A percentile compares a stretch with the other conserved stretches of the same genome.
These are phyloP conservation scores for Hyaloscypha variabilis DNA, from an alignment of 495 filamentous ascomycete species.

Conservation along the genomic window DNA sequence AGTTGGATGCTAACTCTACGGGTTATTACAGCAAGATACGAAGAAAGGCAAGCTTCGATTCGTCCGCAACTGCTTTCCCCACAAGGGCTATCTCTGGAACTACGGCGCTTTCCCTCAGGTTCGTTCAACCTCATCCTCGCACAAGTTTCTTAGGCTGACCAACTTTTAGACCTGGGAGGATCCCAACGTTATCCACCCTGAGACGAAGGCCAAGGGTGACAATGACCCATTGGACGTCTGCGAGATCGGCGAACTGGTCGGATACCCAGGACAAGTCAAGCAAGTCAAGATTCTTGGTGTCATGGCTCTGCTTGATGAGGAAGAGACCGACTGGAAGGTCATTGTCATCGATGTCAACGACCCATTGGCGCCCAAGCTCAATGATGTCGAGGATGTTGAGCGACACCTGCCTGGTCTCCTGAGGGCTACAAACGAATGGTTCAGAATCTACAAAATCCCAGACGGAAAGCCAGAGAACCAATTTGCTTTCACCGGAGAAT, in stretches of 20 bases:
- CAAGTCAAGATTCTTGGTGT: conserved; percentile 99
- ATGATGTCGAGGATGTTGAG: conserved; percentile 99
- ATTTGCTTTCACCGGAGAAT: conserved; percentile 99
- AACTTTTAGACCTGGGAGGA: conserved; percentile 92
- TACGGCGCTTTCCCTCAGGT: conserved; percentile 99
- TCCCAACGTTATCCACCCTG: conserved; percentile 90
- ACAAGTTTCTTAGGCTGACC: conserved; percentile 25
- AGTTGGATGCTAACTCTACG: not conserved
- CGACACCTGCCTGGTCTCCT: conserved; percentile 95
- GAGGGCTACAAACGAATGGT: conserved; percentile 99
- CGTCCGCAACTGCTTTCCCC: conserved; percentile 99
- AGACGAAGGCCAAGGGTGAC: conserved; percentile 99
- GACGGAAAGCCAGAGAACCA: conserved; percentile 99
- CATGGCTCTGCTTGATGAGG: conserved; percentile 99
- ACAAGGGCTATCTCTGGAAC: conserved; percentile 99
- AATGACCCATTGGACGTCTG: conserved; percentile 99
- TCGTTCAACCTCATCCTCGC: not conserved
- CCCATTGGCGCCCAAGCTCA: conserved; percentile 92
- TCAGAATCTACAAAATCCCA: conserved; percentile 99
- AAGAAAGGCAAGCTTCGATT: conserved; percentile 95
- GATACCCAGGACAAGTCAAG: conserved; percentile 94
- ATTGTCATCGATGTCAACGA: conserved; percentile 99
- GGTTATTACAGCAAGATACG: conserved; percentile 80
- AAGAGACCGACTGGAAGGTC: conserved; percentile 99
- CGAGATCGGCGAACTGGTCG: conserved; percentile 98